Evolutionary conservation across 2,329 filamentous ascomycete species (phyloP).

Genomic region (Ilyonectria sp.): DNA sequence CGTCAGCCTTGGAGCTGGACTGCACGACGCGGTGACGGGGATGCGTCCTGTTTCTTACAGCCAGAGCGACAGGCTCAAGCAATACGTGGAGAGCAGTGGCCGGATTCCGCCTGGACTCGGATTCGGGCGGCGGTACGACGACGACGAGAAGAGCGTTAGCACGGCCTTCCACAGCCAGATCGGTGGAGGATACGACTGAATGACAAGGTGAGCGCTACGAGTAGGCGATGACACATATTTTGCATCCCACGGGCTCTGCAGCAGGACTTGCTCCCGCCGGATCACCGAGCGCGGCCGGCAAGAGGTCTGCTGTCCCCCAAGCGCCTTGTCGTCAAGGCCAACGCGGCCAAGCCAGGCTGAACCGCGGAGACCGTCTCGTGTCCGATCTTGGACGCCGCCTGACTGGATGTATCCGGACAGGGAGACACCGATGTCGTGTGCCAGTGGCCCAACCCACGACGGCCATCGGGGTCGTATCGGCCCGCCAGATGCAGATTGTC

Average conservation of each 20-base stretch:
- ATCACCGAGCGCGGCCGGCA: slow-evolving; percentile 41
- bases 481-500: slow-evolving; percentile 49
- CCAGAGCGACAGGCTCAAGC: slow-evolving; percentile 84
- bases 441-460: slow-evolving; percentile 39
- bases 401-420: slow-evolving; percentile 39
- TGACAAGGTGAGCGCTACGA: slow-evolving; percentile 43
- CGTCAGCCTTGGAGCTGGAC: slow-evolving; percentile 86
- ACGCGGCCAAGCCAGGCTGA: slow-evolving; percentile 38
- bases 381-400: slow-evolving; percentile 40
- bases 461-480: slow-evolving; percentile 41
- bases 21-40: slow-evolving; percentile 81
- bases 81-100: slow-evolving; percentile 90
- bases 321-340: slow-evolving; percentile 44
- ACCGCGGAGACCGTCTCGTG: slow-evolving; percentile 42
- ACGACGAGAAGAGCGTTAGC: slow-evolving; percentile 95
- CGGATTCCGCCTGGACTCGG: slow-evolving; percentile 78
- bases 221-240: slow-evolving; percentile 49
- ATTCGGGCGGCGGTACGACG: slow-evolving; percentile 82
- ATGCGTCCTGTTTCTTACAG: slow-evolving; percentile 72
- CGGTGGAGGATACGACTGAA: slow-evolving; percentile 73
- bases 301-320: slow-evolving; percentile 38
- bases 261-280: slow-evolving; percentile 40
- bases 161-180: slow-evolving; percentile 98
- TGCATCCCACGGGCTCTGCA: slow-evolving; percentile 48
- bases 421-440: slow-evolving; percentile 40